phyloP scores from a whole-genome alignment of 78 protist genomes.

The Creolimax fragrantissima region DNA sequence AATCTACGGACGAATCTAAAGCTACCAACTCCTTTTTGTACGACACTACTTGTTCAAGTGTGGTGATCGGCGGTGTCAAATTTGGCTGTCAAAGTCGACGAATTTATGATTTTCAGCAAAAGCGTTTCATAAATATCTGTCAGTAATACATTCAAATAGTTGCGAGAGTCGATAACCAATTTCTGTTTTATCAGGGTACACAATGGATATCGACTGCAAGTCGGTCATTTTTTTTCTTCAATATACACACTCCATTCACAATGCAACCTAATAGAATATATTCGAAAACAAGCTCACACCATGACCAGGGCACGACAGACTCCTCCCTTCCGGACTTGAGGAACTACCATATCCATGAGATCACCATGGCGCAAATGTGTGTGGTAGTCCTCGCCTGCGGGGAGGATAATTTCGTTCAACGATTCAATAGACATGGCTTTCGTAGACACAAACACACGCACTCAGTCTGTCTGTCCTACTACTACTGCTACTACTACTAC shows the following conservation, averaged over 20 bases:
- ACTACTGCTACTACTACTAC: no score
- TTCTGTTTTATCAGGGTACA: no score
- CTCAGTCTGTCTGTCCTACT: no score
- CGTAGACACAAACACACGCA: no score
- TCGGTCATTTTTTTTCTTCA: no score
- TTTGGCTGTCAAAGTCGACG: background rate
- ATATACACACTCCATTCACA: no score
- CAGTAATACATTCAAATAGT: no score
- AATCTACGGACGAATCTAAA: background rate
- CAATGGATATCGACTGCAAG: no score
- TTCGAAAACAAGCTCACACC: background rate
- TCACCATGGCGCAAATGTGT: slow-evolving; percentile 17
- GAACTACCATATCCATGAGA: background rate
- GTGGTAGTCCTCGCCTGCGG: slow-evolving; percentile 12
- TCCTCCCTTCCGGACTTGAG: background rate
- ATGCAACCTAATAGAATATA: no score
- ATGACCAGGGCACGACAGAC: background rate
- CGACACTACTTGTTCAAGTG: background rate
- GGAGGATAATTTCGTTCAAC: background rate
- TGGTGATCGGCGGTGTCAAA: slow-evolving; percentile 6
- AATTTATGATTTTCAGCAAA: background rate
- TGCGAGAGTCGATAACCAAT: no score
- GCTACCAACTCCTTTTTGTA: background rate
- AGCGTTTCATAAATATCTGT: background rate
- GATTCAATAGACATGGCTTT: background rate